These are phyloP conservation scores for Casuarina cunninghamiana DNA, from an alignment of 306 rosid genomes.

Conservation along the genomic window DNA sequence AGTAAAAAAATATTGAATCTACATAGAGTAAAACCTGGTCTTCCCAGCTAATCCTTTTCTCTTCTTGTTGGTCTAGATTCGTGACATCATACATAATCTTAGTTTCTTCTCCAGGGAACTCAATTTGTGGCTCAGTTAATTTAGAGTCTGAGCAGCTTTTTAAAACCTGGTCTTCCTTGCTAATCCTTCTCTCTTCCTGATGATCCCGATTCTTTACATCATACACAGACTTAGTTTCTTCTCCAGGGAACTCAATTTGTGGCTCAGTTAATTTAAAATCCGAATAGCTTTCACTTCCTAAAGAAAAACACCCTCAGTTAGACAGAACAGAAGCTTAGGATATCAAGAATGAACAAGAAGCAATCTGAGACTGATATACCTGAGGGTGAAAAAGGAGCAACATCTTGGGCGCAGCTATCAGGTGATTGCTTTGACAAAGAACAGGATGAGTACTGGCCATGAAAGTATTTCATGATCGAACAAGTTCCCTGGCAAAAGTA, in stretches of 20 bases:
- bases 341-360: constrained; percentile 10
- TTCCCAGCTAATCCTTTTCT: constrained; percentile 28
- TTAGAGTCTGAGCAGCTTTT: constrained; percentile 43
- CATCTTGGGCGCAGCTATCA: constrained; percentile 46
- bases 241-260: constrained; percentile 42
- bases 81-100: constrained; percentile 28
- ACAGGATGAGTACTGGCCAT: constrained; percentile 43
- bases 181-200: constrained; percentile 20
- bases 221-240: constrained; percentile 35
- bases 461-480: constrained; percentile 79
- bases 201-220: constrained; percentile 43
- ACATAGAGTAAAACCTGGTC: constrained; percentile 30
- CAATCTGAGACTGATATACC: constrained; percentile 39
- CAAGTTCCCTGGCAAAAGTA: constrained; percentile 60
- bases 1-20: constrained; percentile 17
- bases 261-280: constrained; percentile 44
- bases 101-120: constrained; percentile 44
- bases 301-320: constrained; percentile 27
- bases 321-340: constrained; percentile 21
- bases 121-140: constrained; percentile 38
- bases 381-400: constrained; percentile 56
- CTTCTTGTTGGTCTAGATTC: constrained; percentile 51
- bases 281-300: constrained; percentile 51
- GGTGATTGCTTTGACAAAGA: constrained; percentile 42
- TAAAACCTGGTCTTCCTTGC: too few species aligned